Base-by-base conservation (phyloP, 352 stramenopile genomes). In the Pythium utonaiense region DNA sequence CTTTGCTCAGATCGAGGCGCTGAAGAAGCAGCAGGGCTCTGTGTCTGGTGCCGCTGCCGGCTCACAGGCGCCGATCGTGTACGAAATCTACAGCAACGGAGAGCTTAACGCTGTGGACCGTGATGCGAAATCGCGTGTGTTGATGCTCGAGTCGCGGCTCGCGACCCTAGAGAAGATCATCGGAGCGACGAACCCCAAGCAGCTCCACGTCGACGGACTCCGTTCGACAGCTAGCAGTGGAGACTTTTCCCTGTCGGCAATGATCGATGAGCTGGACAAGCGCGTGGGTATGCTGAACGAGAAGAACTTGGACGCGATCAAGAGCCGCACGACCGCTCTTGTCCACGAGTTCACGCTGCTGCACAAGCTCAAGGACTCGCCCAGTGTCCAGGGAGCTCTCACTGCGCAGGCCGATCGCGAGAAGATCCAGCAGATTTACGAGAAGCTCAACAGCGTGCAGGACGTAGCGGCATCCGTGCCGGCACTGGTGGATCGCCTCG, bases 81-180 rank as follows among this genome's bases (percentile, higher is more conserved):
- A 91, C 66, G 82, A 91, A 64, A 87, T 91, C 48, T 91, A 80
- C 74, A 89, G 77, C 66, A 89, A 83, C 40, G 79, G 79, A 16
- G 82, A 91, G 69, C 61, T 89, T 28, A 82, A 89, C 59, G 75
- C 76, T 8, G 71, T 88, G 13, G 82, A 89, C 40, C 69, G 69
- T n/a, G 80, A 89, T 47, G 77, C 78, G 30, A 87, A 86, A 62
- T 71, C 74, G 49, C 79, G 82, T 2, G 64, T 88, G 53, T 55
- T 82, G 41, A 68, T 70, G 41, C 71, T 91, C 33, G 82, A 91
- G 49, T 73, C 75, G 36, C 70, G 76, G 6, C 74, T 91, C 27
- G 79, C 76, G 53, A 75, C 68, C 54, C 66, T 91, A 13, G 82
- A 91, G 45, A 76, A 74, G 54, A 56, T 78, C 40, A 60, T 91